Conservation (phyloP, 768 basidiomycete genomes). For the Russula brevipes region DNA sequence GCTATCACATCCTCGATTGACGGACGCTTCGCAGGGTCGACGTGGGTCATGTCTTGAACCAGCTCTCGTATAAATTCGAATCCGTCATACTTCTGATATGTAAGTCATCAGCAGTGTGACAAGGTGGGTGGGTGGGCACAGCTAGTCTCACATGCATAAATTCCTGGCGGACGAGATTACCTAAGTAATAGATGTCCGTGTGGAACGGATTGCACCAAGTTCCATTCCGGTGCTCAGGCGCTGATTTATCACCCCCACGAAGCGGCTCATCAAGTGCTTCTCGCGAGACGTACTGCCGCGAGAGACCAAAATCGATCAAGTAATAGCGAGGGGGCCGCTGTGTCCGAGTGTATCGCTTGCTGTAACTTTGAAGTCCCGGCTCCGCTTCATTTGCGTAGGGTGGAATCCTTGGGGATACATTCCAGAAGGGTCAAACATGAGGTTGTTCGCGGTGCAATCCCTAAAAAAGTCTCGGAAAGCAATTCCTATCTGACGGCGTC, state of each 20-base stretch:
- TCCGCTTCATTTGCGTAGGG: constrained; percentile 6
- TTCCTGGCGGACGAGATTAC: constrained; percentile 25
- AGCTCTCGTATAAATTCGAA: constrained; percentile 20
- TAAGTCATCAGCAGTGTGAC: background rate
- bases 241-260: constrained; percentile 27
- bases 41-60: constrained; percentile 34
- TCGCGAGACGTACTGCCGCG: constrained; percentile 24
- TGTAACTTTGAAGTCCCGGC: constrained; percentile 7
- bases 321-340: constrained; percentile 28
- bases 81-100: constrained; percentile 13
- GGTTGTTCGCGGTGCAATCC: constrained; percentile 3
- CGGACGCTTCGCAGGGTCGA: constrained; percentile 34
- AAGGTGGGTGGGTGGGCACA: background rate
- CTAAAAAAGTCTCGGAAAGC: background rate
- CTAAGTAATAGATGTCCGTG: constrained; percentile 29
- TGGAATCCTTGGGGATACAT: constrained; percentile 20
- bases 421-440: constrained; percentile 17
- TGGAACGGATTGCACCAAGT: constrained; percentile 26
- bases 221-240: constrained; percentile 26
- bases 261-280: constrained; percentile 24
- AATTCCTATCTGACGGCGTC: background rate
- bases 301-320: constrained; percentile 32
- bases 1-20: constrained; percentile 36
- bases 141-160: constrained; percentile 23
- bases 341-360: constrained; percentile 28